A percentile compares a stretch with the other conserved stretches of the same genome.
Conservation (phyloP, 176 grass and related monocot species). For the Hordeum vulgare region MorexV3_pseudomolecules_assembly NC_058520.1:67737642-67738141, state of each 20-base stretch:
- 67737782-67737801: conserved; percentile 21
- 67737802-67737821: conserved; percentile 38
- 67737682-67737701: conserved; percentile 9
- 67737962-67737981: not conserved
- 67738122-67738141: too few species aligned
- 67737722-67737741: conserved; percentile 8
- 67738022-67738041: conserved; percentile 15
- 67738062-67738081: conserved; percentile 30
- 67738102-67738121: conserved; percentile 5
- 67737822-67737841: conserved; percentile 53
- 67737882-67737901: conserved; percentile 28
- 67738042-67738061: not conserved
- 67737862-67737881: conserved; percentile 38
- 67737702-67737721: conserved; percentile 52
- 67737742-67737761: conserved; percentile 44
- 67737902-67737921: not conserved
- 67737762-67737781: conserved; percentile 44
- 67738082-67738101: conserved; percentile 28
- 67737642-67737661: not conserved
- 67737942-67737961: conserved; percentile 7
- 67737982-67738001: not conserved
- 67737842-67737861: conserved; percentile 21
- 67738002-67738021: conserved; percentile 16
- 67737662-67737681: conserved; percentile 28
- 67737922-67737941: not conserved